Conservation (phyloP, 1,284 basidiomycete genomes). For the Tetrapyrgos nigripes region DNA sequence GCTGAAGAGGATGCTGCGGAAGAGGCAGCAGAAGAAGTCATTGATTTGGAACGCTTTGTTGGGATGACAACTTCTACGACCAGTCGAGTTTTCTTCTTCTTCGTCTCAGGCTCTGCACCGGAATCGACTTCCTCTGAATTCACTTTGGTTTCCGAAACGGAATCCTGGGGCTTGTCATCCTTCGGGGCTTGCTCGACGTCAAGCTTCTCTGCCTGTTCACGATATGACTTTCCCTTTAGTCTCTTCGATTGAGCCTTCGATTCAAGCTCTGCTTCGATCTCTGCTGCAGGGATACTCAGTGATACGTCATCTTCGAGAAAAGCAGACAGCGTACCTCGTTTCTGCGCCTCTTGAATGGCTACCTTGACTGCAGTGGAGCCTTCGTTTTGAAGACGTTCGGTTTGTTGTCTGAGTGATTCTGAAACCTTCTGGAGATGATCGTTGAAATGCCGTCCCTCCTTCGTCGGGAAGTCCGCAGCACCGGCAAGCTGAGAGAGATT, state of each 20-base stretch:
- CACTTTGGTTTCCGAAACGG: conserved; percentile 21
- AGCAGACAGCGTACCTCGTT: conserved; percentile 52
- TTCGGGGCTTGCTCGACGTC: conserved; percentile 24
- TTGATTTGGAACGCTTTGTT: conserved; percentile 1
- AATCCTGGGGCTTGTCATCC: no score
- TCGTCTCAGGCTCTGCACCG: conserved; percentile 1
- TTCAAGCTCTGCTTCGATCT: conserved; percentile 52
- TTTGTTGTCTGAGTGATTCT: conserved; percentile 65
- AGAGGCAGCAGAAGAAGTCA: conserved; percentile 12
- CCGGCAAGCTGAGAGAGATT: conserved; percentile 78
- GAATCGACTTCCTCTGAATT: conserved; percentile 18
- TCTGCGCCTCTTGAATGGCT: conserved; percentile 65
- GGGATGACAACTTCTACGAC: conserved; percentile 18
- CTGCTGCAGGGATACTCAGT: conserved; percentile 40
- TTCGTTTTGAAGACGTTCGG: conserved; percentile 67
- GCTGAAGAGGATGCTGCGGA: conserved; percentile 22
- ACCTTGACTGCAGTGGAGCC: conserved; percentile 67
- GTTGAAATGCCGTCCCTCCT: conserved; percentile 89
- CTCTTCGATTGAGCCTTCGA: conserved; percentile 63
- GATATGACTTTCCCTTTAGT: conserved; percentile 75
- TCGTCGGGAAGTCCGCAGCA: conserved; percentile 65
- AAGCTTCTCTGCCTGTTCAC: conserved; percentile 55
- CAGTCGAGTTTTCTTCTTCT: conserved; percentile 22
- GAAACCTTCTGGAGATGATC: conserved; percentile 74
- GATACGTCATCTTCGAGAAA: conserved; percentile 15